Conservation (phyloP, 768 basidiomycete genomes). For the Leccinum olivaceopallidum region DNA sequence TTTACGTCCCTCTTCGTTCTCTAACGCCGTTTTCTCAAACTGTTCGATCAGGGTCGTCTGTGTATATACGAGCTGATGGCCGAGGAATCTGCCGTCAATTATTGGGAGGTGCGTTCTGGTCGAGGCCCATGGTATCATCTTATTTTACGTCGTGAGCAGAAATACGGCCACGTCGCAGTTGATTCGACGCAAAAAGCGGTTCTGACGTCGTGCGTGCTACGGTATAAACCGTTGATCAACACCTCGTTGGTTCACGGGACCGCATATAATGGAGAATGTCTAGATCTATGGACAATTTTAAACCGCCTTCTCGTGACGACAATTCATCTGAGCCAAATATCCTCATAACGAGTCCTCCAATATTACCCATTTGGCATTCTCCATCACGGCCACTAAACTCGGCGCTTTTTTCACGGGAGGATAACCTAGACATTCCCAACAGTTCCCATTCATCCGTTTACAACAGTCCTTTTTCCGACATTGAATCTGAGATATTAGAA, state of each 20-base stretch:
- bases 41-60: slow-evolving; percentile 63
- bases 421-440: slow-evolving; percentile 21
- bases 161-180: slow-evolving; percentile 94
- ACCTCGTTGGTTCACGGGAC: slow-evolving; percentile 17
- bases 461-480: slow-evolving; percentile 33
- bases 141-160: slow-evolving; percentile 48
- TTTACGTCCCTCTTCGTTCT: slow-evolving; percentile 1
- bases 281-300: slow-evolving; percentile 28
- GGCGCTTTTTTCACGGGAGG: slow-evolving; percentile 22
- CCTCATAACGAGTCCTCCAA: slow-evolving; percentile 24
- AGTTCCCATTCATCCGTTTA: slow-evolving; percentile 22
- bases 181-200: slow-evolving; percentile 92
- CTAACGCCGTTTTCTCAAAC: neutral
- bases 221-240: slow-evolving; percentile 70
- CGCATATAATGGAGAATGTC: neutral
- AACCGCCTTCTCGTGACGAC: slow-evolving; percentile 13
- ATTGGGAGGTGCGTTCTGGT: slow-evolving; percentile 78
- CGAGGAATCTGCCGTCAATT: slow-evolving; percentile 94
- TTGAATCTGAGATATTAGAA: slow-evolving; percentile 30
- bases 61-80: slow-evolving; percentile 99
- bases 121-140: too few relatives aligned
- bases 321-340: slow-evolving; percentile 27
- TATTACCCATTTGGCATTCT: slow-evolving; percentile 19
- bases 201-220: slow-evolving; percentile 86
- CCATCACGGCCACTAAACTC: slow-evolving; percentile 17